Evolutionary conservation across 768 basidiomycete genomes (phyloP).

Genomic region (Sporobolomyces roseus): DNA sequence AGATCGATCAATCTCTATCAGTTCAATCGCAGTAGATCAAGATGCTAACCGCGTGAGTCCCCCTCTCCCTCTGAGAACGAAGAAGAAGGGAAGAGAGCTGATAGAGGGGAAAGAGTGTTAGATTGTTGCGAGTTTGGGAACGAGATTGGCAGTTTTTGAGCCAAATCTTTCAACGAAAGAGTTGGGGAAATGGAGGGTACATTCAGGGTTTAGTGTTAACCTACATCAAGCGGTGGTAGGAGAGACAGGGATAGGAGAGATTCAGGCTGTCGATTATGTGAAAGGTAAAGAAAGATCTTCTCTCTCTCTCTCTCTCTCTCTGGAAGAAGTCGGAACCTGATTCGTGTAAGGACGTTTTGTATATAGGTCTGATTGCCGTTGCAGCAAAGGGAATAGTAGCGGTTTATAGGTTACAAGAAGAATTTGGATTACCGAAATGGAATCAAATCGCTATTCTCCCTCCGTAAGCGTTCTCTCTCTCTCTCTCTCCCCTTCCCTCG

Average conservation of each 20-base stretch:
- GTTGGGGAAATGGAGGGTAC: constrained; percentile 31
- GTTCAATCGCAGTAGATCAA: background rate
- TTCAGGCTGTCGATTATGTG: constrained; percentile 23
- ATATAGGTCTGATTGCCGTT: constrained; percentile 22
- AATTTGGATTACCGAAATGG: constrained; percentile 19
- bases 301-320: background rate
- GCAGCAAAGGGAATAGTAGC: background rate
- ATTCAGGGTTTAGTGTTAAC: constrained; percentile 38
- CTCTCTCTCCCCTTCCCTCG: background rate
- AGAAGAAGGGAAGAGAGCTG: background rate
- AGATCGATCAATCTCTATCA: background rate
- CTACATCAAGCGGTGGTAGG: background rate
- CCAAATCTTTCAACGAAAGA: background rate
- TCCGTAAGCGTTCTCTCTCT: background rate
- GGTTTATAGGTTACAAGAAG: constrained; percentile 17
- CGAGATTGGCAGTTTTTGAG: constrained; percentile 3
- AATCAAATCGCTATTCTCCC: background rate
- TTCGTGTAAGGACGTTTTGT: too few relatives aligned
- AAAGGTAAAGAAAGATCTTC: background rate
- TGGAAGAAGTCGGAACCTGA: too few relatives aligned
- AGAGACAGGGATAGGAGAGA: too few relatives aligned
- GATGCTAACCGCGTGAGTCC: background rate
- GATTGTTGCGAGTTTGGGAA: background rate
- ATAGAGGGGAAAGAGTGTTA: background rate
- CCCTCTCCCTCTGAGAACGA: background rate